phyloP scores from a whole-genome alignment of 768 basidiomycete genomes.

The Lepiota venenata region DNA sequence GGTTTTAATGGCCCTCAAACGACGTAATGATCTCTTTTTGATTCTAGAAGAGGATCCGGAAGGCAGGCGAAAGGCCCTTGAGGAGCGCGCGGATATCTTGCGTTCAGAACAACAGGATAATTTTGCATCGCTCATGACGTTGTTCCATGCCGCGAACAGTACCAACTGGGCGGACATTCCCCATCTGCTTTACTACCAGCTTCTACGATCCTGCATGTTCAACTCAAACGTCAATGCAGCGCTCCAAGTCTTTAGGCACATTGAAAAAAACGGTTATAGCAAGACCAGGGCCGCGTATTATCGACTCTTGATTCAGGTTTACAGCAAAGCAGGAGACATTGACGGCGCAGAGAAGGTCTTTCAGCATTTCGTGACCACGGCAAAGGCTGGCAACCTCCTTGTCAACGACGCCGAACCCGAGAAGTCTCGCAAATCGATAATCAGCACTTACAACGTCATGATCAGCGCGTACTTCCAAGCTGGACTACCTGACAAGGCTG shows the following conservation, averaged over 20 bases:
- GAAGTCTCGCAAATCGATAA: slow-evolving; percentile 19
- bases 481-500: slow-evolving; percentile 57
- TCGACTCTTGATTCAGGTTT: slow-evolving; percentile 54
- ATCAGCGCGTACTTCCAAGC: slow-evolving; percentile 68
- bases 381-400: slow-evolving; percentile 31
- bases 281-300: slow-evolving; percentile 28
- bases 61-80: background rate
- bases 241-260: slow-evolving; percentile 58
- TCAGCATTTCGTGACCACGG: slow-evolving; percentile 47
- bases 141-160: slow-evolving; percentile 58
- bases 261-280: slow-evolving; percentile 45
- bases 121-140: slow-evolving; percentile 62
- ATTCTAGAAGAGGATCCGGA: background rate
- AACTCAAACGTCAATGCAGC: slow-evolving; percentile 59
- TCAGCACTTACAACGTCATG: slow-evolving; percentile 72
- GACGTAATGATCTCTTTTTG: background rate
- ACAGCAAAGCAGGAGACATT: slow-evolving; percentile 48
- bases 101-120: slow-evolving; percentile 37
- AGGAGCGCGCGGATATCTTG: background rate
- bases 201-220: slow-evolving; percentile 61
- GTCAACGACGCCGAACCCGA: background rate
- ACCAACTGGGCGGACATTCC: background rate
- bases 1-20: slow-evolving; percentile 36
- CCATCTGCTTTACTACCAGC: slow-evolving; percentile 37
- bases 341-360: slow-evolving; percentile 57